These are phyloP conservation scores for Rhodotorula sp. DNA, from an alignment of 1,284 basidiomycete species.

Conservation along the genomic window DNA sequence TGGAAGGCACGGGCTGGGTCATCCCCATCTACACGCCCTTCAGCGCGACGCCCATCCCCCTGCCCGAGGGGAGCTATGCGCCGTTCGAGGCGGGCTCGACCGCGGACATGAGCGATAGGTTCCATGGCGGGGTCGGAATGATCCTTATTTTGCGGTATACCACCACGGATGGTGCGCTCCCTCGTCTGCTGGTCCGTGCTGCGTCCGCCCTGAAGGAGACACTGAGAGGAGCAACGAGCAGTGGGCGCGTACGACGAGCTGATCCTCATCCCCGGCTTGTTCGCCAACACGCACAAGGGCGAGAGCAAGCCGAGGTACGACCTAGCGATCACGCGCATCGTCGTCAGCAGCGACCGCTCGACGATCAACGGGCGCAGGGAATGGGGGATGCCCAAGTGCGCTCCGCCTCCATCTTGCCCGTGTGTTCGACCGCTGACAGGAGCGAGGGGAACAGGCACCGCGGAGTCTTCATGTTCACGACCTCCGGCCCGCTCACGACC, in stretches of 20 bases:
- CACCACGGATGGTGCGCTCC: neutral
- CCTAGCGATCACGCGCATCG: constrained; percentile 34
- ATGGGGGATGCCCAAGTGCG: constrained; percentile 41
- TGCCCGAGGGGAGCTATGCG: constrained; percentile 5
- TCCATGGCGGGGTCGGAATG: constrained; percentile 25
- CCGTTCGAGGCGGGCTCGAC: constrained; percentile 14
- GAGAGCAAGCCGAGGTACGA: constrained; percentile 5
- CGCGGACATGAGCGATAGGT: constrained; percentile 11
- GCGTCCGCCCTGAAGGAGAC: neutral
- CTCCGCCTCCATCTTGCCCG: too few relatives aligned
- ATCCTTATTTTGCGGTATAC: constrained; percentile 26
- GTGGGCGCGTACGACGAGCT: constrained; percentile 40
- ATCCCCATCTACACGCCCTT: constrained; percentile 27
- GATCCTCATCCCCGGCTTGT: constrained; percentile 38
- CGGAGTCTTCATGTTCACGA: constrained; percentile 35
- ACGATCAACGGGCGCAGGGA: constrained; percentile 32
- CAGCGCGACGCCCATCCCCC: constrained; percentile 7
- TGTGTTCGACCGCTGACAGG: neutral
- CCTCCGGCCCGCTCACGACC: neutral
- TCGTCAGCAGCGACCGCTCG: constrained; percentile 34
- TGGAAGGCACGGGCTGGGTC: constrained; percentile 25
- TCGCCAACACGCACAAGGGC: constrained; percentile 17
- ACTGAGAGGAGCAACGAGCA: constrained; percentile 37
- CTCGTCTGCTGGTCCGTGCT: neutral
- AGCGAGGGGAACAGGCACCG: constrained; percentile 17